These are phyloP conservation scores for Sporobolomyces roseus DNA, from an alignment of 768 basidiomycete genomes.

Conservation along the genomic window DNA sequence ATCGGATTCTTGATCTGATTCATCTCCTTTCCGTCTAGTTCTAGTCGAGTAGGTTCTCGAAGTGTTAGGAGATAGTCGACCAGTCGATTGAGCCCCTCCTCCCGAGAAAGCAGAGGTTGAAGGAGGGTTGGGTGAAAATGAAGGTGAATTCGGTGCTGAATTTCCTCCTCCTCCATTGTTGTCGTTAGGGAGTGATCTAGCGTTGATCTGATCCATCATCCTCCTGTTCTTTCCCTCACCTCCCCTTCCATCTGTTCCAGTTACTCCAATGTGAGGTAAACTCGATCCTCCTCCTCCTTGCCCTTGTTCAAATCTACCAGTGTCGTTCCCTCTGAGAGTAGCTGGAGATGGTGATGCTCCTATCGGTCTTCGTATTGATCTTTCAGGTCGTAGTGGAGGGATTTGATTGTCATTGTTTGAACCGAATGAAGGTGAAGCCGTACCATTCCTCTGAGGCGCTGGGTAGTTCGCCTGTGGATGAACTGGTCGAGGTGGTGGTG, in stretches of 20 bases:
- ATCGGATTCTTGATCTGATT: slow-evolving; percentile 1
- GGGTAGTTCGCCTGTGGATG: neutral
- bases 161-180: too few relatives aligned
- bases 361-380: slow-evolving; percentile 15
- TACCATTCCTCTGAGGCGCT: neutral
- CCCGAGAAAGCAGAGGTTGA: slow-evolving; percentile 6
- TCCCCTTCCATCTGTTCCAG: neutral
- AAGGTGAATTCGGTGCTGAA: neutral
- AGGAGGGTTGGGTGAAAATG: slow-evolving; percentile 24
- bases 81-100: too few relatives aligned
- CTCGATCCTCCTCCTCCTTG: neutral
- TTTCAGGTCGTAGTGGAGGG: slow-evolving; percentile 20
- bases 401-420: neutral
- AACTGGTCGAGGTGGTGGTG: slow-evolving; percentile 2
- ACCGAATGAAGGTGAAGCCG: neutral
- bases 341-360: slow-evolving; percentile 25
- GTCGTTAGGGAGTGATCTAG: neutral
- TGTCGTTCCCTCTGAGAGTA: slow-evolving; percentile 10
- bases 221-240: slow-evolving; percentile 27
- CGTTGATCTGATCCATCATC: slow-evolving; percentile 30
- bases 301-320: slow-evolving; percentile 15
- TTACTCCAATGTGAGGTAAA: slow-evolving; percentile 11
- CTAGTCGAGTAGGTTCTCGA: slow-evolving; percentile 5
- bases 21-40: neutral
- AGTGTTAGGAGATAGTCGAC: neutral